Conservation (phyloP, 2,329 filamentous ascomycete species). For the Trichoderma afroharzianum region DNA sequence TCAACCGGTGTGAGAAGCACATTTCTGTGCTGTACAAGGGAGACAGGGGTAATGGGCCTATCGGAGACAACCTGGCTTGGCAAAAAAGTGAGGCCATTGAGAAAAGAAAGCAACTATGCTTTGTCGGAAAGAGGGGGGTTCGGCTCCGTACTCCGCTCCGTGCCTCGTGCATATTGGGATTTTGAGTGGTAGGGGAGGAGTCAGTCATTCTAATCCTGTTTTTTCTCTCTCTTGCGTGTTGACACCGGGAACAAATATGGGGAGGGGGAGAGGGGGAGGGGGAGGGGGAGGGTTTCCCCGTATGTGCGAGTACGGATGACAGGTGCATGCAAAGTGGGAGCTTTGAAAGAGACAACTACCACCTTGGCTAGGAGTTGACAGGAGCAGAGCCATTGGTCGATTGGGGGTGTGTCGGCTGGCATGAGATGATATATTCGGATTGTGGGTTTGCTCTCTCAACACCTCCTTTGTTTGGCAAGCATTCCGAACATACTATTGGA, state of each 20-base stretch:
- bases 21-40: constrained; percentile 1
- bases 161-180: neutral
- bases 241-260: neutral
- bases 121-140: neutral
- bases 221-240: neutral
- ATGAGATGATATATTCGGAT: neutral
- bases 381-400: neutral
- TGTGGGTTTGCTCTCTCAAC: neutral
- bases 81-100: neutral
- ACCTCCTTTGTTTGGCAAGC: neutral
- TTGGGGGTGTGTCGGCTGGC: neutral
- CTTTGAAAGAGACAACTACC: neutral
- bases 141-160: neutral
- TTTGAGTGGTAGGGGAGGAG: neutral
- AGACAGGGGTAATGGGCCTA: constrained; percentile 1
- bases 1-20: constrained; percentile 11
- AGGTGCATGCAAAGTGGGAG: neutral
- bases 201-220: neutral
- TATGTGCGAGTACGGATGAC: neutral
- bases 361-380: neutral
- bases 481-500: neutral
- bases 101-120: neutral
- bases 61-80: constrained; percentile 11
- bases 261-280: neutral
- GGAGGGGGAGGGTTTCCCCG: neutral